Percentiles rank a stretch among this genome's conserved stretches.
Evolutionary conservation across 148 eudicot genomes (phyloP).

Genomic region (Fagopyrum esculentum): DNA sequence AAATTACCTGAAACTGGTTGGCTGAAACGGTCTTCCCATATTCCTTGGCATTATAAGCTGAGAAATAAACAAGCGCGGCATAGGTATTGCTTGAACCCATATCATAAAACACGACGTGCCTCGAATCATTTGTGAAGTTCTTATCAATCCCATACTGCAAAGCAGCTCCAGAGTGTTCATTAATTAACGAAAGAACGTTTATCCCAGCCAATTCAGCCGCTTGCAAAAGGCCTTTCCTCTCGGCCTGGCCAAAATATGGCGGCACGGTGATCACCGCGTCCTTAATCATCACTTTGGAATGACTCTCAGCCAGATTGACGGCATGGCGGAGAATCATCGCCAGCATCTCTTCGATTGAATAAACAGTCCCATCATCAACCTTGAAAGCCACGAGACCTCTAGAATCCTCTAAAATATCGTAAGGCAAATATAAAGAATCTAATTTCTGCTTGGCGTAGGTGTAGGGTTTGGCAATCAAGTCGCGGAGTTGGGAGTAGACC

Average conservation of each 20-base stretch:
- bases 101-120: constrained; percentile 79
- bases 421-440: constrained; percentile 44
- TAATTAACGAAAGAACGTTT: constrained; percentile 71
- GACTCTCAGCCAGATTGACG: constrained; percentile 62
- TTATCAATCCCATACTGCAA: constrained; percentile 97
- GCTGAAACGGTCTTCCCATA: constrained; percentile 72
- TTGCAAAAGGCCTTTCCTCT: constrained; percentile 68
- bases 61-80: constrained; percentile 88
- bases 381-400: constrained; percentile 50
- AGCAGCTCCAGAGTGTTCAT: constrained; percentile 92
- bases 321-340: constrained; percentile 67
- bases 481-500: constrained; percentile 71
- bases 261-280: constrained; percentile 94
- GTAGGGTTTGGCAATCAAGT: constrained; percentile 55
- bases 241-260: constrained; percentile 79
- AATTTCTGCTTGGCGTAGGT: constrained; percentile 22
- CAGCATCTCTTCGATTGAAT: constrained; percentile 75
- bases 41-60: constrained; percentile 85
- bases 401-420: constrained; percentile 40
- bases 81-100: constrained; percentile 88
- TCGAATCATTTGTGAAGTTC: constrained; percentile 81
- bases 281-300: constrained; percentile 52
- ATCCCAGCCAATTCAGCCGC: constrained; percentile 82
- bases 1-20: constrained; percentile 91
- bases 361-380: constrained; percentile 56